Evolutionary conservation across 2,329 filamentous ascomycete genomes (phyloP).

Genomic region (Fusarium sp.): DNA sequence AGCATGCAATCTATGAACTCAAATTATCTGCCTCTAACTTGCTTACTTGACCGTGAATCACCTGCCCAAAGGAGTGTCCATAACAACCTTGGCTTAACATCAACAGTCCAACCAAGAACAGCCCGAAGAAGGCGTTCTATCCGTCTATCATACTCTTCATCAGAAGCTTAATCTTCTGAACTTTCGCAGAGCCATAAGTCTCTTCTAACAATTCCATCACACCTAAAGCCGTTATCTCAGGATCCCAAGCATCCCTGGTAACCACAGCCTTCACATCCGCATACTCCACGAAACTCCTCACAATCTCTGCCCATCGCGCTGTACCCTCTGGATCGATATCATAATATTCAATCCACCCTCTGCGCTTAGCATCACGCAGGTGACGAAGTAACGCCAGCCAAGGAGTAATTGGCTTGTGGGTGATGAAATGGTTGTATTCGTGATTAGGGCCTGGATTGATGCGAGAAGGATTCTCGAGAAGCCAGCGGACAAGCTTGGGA

Average conservation of each 20-base stretch:
- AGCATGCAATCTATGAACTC: no score
- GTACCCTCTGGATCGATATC: constrained; percentile 15
- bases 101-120: no score
- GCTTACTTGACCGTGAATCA: no score
- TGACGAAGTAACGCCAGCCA: constrained; percentile 19
- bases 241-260: constrained; percentile 16
- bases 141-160: constrained; percentile 1
- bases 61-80: no score
- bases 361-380: constrained; percentile 18
- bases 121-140: no score
- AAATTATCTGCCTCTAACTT: no score
- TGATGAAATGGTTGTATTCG: constrained; percentile 23
- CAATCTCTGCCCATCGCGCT: constrained; percentile 9
- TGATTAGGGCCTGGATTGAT: constrained; percentile 14
- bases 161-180: background rate
- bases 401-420: background rate
- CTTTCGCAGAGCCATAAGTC: constrained; percentile 11
- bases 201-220: constrained; percentile 14
- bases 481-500: background rate
- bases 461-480: constrained; percentile 2
- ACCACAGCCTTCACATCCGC: constrained; percentile 5
- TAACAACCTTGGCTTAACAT: no score
- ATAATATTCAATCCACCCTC: constrained; percentile 21
- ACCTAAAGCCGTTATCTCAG: constrained; percentile 9
- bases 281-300: background rate